Evolutionary conservation across 768 basidiomycete genomes (phyloP).

Genomic region (Pisolithus albus): DNA sequence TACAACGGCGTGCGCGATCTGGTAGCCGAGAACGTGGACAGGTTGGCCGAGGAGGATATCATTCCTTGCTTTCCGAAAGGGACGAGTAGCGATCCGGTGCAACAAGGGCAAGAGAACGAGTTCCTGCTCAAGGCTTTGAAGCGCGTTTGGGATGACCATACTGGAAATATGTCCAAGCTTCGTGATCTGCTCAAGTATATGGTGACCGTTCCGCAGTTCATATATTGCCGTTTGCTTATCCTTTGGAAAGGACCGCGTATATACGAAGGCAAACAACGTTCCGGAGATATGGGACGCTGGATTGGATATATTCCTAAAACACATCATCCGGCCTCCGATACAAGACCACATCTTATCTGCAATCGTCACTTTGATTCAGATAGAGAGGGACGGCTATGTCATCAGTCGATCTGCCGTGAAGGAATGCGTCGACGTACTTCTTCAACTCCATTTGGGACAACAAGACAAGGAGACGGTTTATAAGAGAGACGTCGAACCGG

Average conservation of each 20-base stretch:
- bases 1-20: conserved; percentile 81
- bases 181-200: conserved; percentile 93
- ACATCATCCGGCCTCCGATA: conserved; percentile 77
- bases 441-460: conserved; percentile 51
- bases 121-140: conserved; percentile 74
- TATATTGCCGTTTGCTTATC: conserved; percentile 10
- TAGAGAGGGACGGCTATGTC: conserved; percentile 85
- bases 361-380: conserved; percentile 79
- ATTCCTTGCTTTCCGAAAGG: conserved; percentile 77
- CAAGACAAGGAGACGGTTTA: conserved; percentile 58
- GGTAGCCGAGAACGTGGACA: conserved; percentile 75
- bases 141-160: conserved; percentile 92
- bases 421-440: conserved; percentile 80
- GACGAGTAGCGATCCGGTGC: conserved; percentile 57
- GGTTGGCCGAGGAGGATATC: conserved; percentile 68
- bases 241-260: conserved; percentile 74
- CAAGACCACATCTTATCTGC: conserved; percentile 74
- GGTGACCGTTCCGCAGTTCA: conserved; percentile 42
- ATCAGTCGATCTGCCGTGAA: conserved; percentile 90
- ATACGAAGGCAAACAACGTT: conserved; percentile 66
- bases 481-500: conserved; percentile 76
- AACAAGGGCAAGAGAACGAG: conserved; percentile 80
- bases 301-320: conserved; percentile 71
- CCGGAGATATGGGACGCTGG: conserved; percentile 81
- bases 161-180: conserved; percentile 78